These are phyloP conservation scores for Cytospora paraplurivora DNA, from an alignment of 2,329 filamentous ascomycete genomes.

Conservation along the genomic window DNA sequence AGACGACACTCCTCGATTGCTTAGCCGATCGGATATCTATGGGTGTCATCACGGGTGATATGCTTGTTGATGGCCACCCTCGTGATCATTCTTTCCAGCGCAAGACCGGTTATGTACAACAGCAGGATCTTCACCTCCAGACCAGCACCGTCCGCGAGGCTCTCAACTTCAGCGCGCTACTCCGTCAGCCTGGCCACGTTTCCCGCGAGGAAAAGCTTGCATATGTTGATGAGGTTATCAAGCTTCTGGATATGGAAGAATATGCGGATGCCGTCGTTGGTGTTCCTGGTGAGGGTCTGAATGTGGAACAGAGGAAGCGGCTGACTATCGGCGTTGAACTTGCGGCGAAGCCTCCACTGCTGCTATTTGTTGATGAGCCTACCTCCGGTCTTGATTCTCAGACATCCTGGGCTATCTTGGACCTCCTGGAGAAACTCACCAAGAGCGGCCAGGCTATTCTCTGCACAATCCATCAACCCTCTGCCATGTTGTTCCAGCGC, in stretches of 20 bases:
- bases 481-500: constrained; percentile 85
- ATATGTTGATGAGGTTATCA: constrained; percentile 69
- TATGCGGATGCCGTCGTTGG: constrained; percentile 70
- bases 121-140: constrained; percentile 67
- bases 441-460: constrained; percentile 86
- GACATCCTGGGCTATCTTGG: constrained; percentile 86
- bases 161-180: constrained; percentile 63
- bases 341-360: constrained; percentile 82
- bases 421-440: constrained; percentile 82
- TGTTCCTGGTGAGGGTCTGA: constrained; percentile 64
- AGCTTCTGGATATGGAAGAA: constrained; percentile 65
- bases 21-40: constrained; percentile 70
- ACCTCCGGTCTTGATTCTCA: constrained; percentile 89
- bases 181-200: constrained; percentile 63
- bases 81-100: constrained; percentile 67
- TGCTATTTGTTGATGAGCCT: constrained; percentile 89
- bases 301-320: constrained; percentile 37
- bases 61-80: constrained; percentile 66
- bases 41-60: constrained; percentile 69
- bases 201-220: constrained; percentile 62
- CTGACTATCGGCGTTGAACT: constrained; percentile 78
- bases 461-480: constrained; percentile 94
- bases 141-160: constrained; percentile 69
- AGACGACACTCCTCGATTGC: constrained; percentile 71
- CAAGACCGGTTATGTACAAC: constrained; percentile 69